A percentile compares a stretch with the other conserved stretches of the same genome.
phyloP scores from a whole-genome alignment of 2,329 filamentous ascomycete genomes.

The Cladosporium sp. region DNA sequence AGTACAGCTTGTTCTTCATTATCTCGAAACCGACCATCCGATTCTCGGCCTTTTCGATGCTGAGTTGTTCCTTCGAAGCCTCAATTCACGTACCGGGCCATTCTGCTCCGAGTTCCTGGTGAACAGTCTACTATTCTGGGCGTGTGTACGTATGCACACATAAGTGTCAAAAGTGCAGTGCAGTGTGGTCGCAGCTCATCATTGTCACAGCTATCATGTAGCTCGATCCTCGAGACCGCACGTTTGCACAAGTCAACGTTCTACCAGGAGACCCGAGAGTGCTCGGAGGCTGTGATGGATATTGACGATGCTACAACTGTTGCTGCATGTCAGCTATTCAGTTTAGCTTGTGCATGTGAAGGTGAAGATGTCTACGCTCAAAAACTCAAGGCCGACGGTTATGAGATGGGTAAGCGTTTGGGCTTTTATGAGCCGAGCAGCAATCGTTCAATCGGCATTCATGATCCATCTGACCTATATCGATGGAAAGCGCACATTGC shows the following conservation, averaged over 20 bases:
- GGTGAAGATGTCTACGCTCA: background rate
- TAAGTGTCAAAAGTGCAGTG: no score
- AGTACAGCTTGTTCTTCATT: background rate
- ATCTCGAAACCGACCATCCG: background rate
- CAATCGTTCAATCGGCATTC: no score
- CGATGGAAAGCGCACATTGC: background rate
- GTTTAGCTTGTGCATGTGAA: background rate
- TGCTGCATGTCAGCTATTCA: background rate
- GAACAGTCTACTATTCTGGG: background rate
- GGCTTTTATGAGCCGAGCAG: background rate
- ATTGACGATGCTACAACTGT: background rate
- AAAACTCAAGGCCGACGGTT: background rate
- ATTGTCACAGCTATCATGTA: background rate
- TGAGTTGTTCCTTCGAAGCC: background rate
- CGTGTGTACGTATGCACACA: background rate
- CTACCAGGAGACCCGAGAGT: background rate
- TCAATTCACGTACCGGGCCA: background rate
- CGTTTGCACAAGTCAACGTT: background rate
- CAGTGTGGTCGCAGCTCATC: no score
- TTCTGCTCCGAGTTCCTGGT: background rate
- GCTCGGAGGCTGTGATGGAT: background rate
- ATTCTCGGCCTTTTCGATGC: constrained; percentile 1
- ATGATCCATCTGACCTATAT: background rate
- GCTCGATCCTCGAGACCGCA: background rate
- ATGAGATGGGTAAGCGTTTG: background rate